These are phyloP conservation scores for Neopestalotiopsis sp. DNA, from an alignment of 2,329 filamentous ascomycete species.

Conservation along the genomic window DNA sequence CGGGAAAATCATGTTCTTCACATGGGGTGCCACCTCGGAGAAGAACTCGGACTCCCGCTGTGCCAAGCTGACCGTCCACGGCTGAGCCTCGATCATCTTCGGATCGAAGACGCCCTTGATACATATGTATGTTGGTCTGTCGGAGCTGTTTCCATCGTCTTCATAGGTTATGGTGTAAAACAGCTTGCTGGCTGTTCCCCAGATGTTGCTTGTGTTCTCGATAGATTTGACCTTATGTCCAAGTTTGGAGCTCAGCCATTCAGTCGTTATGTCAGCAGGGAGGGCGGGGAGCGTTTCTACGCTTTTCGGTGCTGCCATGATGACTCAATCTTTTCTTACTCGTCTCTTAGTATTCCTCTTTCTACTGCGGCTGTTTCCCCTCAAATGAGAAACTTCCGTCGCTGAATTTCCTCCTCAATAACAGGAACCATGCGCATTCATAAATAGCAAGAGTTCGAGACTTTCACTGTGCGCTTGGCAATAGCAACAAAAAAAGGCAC, in stretches of 20 bases:
- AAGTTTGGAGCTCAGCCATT: constrained; percentile 33
- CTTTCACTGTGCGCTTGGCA: too few relatives aligned
- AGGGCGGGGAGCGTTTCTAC: constrained; percentile 26
- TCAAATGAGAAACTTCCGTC: too few relatives aligned
- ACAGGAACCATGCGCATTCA: too few relatives aligned
- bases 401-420: too few relatives aligned
- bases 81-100: constrained; percentile 36
- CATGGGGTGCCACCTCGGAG: constrained; percentile 36
- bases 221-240: constrained; percentile 27
- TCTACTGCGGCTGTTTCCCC: too few relatives aligned
- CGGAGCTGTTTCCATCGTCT: constrained; percentile 19
- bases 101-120: constrained; percentile 46
- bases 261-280: constrained; percentile 30
- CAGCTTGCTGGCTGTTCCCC: constrained; percentile 3
- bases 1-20: constrained; percentile 38
- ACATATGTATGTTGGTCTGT: constrained; percentile 34
- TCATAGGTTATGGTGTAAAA: not conserved
- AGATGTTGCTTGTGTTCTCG: constrained; percentile 5
- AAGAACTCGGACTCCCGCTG: constrained; percentile 45
- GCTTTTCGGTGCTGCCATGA: not conserved
- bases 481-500: too few relatives aligned
- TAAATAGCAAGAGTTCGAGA: too few relatives aligned
- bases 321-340: constrained; percentile 7
- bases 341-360: too few relatives aligned
- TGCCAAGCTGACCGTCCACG: constrained; percentile 35